phyloP scores from a whole-genome alignment of 345 rosid genomes.

The Turnera subulata region DNA sequence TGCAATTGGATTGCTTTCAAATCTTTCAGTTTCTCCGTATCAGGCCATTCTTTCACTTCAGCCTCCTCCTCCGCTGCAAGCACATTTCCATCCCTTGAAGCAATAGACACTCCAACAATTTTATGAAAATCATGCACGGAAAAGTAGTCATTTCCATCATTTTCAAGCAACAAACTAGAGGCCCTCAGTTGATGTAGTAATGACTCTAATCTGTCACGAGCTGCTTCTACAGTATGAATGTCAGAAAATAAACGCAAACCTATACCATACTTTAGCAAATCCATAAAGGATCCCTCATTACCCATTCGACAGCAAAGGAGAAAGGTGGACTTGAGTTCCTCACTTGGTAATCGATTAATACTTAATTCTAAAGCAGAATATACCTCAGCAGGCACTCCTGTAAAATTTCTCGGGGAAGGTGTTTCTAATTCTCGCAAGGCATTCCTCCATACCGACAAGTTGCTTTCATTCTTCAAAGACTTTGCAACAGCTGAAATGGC shows the following conservation, averaged over 20 bases:
- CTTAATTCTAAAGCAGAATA: conserved; percentile 15
- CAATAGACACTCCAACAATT: conserved; percentile 19
- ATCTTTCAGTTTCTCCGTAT: background rate
- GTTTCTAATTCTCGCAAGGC: conserved; percentile 10
- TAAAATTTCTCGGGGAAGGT: background rate
- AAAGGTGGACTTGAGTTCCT: conserved; percentile 8
- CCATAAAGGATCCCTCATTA: background rate
- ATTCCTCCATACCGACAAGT: conserved; percentile 16
- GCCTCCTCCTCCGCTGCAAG: conserved; percentile 1
- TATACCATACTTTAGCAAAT: background rate
- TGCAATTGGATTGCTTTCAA: background rate
- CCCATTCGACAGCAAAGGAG: background rate
- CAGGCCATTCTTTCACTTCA: conserved; percentile 1
- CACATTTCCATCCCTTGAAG: background rate
- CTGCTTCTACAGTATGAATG: background rate
- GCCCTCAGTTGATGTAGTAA: conserved; percentile 23
- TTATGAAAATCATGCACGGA: conserved; percentile 32
- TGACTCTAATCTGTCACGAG: conserved; percentile 5
- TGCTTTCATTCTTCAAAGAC: conserved; percentile 8
- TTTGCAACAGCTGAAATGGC: conserved; percentile 18
- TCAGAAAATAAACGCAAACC: background rate
- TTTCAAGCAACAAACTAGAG: conserved; percentile 20
- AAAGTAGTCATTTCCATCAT: background rate
- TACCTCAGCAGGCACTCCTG: background rate
- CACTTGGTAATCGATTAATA: conserved; percentile 13